Conservation (phyloP, 441 rosid species). For the Eutrema salsugineum region DNA sequence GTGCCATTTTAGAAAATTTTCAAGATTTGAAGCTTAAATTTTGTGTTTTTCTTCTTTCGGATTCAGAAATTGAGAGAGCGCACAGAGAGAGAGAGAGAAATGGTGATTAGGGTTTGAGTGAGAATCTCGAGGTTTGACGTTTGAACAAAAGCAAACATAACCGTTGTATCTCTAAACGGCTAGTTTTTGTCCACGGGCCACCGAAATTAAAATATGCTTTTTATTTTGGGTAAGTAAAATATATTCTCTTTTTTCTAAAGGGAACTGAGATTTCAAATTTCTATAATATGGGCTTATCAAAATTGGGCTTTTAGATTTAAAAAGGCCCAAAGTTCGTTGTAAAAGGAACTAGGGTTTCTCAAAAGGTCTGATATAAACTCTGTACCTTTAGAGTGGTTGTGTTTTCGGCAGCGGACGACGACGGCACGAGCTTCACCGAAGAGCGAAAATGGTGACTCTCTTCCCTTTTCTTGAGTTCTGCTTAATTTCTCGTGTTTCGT, state of each 20-base stretch:
- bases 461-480: not conserved
- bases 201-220: too few relatives aligned
- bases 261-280: not conserved
- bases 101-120: constrained; percentile 18
- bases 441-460: constrained; percentile 28
- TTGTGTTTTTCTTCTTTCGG: too few relatives aligned
- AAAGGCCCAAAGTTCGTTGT: not conserved
- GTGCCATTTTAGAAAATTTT: constrained; percentile 48
- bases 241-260: not conserved
- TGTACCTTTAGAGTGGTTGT: not conserved
- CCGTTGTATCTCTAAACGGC: constrained; percentile 32
- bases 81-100: not conserved
- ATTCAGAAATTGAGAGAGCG: not conserved
- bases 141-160: constrained; percentile 21
- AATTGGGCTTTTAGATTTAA: not conserved
- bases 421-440: constrained; percentile 11
- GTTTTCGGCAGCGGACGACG: constrained; percentile 9
- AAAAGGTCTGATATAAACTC: constrained; percentile 4
- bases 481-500: not conserved
- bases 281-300: not conserved
- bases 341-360: constrained; percentile 10
- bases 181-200: constrained; percentile 14
- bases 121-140: constrained; percentile 8
- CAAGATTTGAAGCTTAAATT: not conserved
- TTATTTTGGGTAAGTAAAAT: not conserved